These are phyloP conservation scores for Torulaspora quercuum DNA, from an alignment of 805 yeast genomes.

Conservation along the genomic window DNA sequence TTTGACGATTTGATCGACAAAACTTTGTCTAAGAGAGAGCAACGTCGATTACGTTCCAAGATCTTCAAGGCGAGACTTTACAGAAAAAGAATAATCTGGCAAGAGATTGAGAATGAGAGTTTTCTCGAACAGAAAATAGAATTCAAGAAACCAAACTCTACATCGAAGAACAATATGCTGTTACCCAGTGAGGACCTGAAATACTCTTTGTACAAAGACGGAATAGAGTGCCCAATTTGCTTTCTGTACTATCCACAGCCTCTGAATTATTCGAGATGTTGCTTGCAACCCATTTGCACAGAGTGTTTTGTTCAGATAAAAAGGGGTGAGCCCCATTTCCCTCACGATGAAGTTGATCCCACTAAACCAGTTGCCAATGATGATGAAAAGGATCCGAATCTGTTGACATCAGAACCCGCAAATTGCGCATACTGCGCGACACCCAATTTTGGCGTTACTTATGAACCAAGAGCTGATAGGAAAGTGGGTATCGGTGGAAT, in stretches of 20 bases:
- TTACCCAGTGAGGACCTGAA: constrained; percentile 42
- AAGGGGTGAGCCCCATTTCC: constrained; percentile 85
- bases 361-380: constrained; percentile 29
- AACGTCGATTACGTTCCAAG: constrained; percentile 29
- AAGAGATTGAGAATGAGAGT: constrained; percentile 55
- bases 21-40: constrained; percentile 31
- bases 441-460: constrained; percentile 78
- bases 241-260: constrained; percentile 79
- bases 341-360: constrained; percentile 57
- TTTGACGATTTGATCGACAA: constrained; percentile 34
- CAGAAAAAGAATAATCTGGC: constrained; percentile 47
- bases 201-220: constrained; percentile 58
- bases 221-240: constrained; percentile 91
- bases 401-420: constrained; percentile 80
- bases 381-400: constrained; percentile 48
- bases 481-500: constrained; percentile 56
- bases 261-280: constrained; percentile 79
- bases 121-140: constrained; percentile 51
- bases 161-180: constrained; percentile 26
- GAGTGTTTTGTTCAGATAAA: constrained; percentile 97
- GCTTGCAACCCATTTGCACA: constrained; percentile 89
- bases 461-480: constrained; percentile 56
- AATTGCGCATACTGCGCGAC: constrained; percentile 92
- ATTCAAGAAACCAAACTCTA: constrained; percentile 11
- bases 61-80: constrained; percentile 36